Evolutionary conservation across 2,329 filamentous ascomycete genomes (phyloP), one percentile per base, ranked within the genome.

Genomic region (Ascochyta koolunga): DNA sequence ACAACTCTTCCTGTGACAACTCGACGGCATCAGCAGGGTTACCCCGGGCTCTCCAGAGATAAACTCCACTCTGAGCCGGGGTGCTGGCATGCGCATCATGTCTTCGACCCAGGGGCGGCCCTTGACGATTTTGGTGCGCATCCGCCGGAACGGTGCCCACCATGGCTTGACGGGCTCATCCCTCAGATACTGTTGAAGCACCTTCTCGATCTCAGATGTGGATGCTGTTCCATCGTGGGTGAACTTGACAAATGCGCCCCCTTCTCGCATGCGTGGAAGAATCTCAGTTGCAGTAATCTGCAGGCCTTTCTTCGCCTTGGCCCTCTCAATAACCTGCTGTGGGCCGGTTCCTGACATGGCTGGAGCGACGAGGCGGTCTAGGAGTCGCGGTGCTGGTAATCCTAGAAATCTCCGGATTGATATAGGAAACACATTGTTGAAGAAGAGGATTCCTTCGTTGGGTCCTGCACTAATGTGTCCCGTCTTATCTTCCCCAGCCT

Each of bases 81-180:
- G 81, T 52, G 87, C 91, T 0, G 95, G 95, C 44, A 92, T 87
- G 6, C 92, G 85, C 63, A 91, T 89, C 24, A 99, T 78, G 70
- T 99, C 95, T 69, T 98, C 95, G 2, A 98, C 83, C 95, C 95
- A 99, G 0, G 95, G 95, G 19, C 87, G 86, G 9, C 95, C 95
- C 50, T 86, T 82, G 2, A 99, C 95, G 6, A 92, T 78, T 21
- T 86, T 87, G 1, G 87, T 87, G 42, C 85, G 83, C 51, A 96
- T 87, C 13, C 83, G 86, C 3, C 87, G 86, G 60, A 96, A 88
- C 0, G 92, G 92, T 63, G 88, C 96, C 79, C 95, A 97, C 90
- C 93, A 96, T 2, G 93, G 93, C 56, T 87, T 90, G 32, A 96
- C 84, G 0, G 88, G 89, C 15, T 87, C 82, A 55, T 91, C 80